Conservation (phyloP, 2,329 filamentous ascomycete species). For the Botrytis pseudocinerea region DNA sequence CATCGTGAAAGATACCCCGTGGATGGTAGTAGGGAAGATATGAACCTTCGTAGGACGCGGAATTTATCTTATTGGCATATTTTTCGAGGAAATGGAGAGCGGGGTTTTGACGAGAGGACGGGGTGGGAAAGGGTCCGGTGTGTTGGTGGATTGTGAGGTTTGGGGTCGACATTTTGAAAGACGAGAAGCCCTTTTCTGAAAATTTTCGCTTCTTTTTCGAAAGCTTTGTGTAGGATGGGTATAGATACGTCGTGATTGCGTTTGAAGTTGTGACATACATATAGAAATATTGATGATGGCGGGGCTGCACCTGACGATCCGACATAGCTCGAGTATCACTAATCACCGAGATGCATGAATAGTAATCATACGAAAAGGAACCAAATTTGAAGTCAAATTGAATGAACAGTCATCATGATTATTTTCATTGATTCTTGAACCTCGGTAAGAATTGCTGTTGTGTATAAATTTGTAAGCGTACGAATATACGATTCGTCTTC, state of each 20-base stretch:
- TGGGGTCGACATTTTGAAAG: neutral
- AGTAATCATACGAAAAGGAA: neutral
- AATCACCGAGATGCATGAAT: neutral
- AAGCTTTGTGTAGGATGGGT: too few relatives aligned
- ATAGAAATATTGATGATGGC: neutral
- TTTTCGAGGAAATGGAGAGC: constrained; percentile 17
- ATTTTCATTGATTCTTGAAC: neutral
- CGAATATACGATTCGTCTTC: neutral
- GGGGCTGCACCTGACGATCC: neutral
- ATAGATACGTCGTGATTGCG: too few relatives aligned
- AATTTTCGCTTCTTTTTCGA: too few relatives aligned
- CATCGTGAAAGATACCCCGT: constrained; percentile 1
- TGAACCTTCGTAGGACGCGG: neutral
- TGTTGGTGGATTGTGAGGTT: neutral
- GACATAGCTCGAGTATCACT: neutral
- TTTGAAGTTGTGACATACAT: neutral
- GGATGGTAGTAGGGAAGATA: constrained; percentile 22
- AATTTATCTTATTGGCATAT: constrained; percentile 6
- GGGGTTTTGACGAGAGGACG: neutral
- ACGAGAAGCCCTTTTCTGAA: neutral
- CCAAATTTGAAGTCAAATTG: neutral
- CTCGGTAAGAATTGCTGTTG: neutral
- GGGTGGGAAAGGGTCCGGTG: constrained; percentile 1
- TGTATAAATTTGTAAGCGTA: neutral
- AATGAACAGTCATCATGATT: neutral